Percentiles rank a stretch among this genome's conserved stretches.
These are phyloP conservation scores for Arctium minus DNA, from an alignment of 129 eudicot genomes.

Conservation along the genomic window DNA sequence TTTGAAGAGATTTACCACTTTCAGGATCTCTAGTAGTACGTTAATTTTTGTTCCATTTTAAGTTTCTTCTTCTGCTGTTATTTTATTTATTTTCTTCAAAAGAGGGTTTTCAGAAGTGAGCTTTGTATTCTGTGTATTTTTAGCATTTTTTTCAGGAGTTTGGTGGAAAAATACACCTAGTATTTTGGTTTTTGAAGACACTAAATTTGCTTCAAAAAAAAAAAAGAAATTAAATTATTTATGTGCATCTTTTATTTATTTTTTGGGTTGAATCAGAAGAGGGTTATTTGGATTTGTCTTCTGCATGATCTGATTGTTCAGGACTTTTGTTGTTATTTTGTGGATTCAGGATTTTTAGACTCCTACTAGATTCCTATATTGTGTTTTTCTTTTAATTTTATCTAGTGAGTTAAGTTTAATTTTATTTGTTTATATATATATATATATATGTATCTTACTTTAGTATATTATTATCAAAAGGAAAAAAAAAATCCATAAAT, in stretches of 20 bases:
- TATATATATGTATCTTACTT: neutral
- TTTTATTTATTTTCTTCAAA: neutral
- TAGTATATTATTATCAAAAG: neutral
- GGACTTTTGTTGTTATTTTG: neutral
- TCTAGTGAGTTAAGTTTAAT: neutral
- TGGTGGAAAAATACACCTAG: neutral
- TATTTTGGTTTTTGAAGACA: slow-evolving; percentile 5
- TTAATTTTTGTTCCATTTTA: neutral
- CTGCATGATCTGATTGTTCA: neutral
- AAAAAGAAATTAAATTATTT: neutral
- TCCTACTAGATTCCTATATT: neutral
- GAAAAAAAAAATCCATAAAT: neutral
- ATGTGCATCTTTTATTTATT: neutral
- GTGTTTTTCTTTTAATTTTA: neutral
- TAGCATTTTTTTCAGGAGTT: neutral
- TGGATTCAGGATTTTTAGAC: neutral
- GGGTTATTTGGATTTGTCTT: neutral
- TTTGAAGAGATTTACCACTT: slow-evolving; percentile 4
- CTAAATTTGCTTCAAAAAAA: neutral
- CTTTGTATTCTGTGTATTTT: neutral
- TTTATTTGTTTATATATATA: neutral
- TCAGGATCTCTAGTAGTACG: slow-evolving; percentile 2
- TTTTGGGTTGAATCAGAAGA: neutral
- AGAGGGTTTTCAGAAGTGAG: slow-evolving; percentile 3
- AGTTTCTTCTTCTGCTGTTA: neutral